phyloP scores from a whole-genome alignment of 2,329 filamentous ascomycete genomes.

The Beauveria australis region DNA sequence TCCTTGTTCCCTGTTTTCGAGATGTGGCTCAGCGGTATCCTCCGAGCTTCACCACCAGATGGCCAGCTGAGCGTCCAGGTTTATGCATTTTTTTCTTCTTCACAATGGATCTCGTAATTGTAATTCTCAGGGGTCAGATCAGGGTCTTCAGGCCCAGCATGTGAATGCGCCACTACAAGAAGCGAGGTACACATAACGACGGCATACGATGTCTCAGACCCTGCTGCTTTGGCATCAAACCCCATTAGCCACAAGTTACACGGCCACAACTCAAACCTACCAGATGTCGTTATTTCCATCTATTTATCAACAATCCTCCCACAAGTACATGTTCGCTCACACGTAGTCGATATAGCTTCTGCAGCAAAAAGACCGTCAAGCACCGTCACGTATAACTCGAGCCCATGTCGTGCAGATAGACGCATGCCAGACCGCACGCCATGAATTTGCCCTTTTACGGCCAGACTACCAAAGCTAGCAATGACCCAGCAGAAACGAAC shows the following conservation, averaged over 20 bases:
- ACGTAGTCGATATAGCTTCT: neutral
- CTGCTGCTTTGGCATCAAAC: neutral
- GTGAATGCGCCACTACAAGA: neutral
- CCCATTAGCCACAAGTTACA: neutral
- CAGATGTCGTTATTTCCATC: too few species aligned
- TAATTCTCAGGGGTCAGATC: neutral
- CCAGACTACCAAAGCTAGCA: neutral
- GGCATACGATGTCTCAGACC: neutral
- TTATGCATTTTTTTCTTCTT: too few species aligned
- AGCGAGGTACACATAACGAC: neutral
- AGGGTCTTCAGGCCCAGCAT: neutral
- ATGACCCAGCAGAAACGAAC: neutral
- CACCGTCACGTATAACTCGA: neutral
- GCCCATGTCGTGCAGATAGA: too few species aligned
- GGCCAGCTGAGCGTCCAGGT: too few species aligned
- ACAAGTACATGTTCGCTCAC: neutral
- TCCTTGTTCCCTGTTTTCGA: neutral
- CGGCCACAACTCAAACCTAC: too few species aligned
- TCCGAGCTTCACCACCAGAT: neutral
- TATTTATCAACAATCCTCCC: too few species aligned
- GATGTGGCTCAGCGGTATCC: conserved; percentile 4
- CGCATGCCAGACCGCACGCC: neutral
- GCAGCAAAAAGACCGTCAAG: neutral
- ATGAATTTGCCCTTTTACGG: neutral
- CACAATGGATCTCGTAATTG: neutral